Evolutionary conservation across 441 rosid species (phyloP).

Genomic region (Bruguiera hainesii): DNA sequence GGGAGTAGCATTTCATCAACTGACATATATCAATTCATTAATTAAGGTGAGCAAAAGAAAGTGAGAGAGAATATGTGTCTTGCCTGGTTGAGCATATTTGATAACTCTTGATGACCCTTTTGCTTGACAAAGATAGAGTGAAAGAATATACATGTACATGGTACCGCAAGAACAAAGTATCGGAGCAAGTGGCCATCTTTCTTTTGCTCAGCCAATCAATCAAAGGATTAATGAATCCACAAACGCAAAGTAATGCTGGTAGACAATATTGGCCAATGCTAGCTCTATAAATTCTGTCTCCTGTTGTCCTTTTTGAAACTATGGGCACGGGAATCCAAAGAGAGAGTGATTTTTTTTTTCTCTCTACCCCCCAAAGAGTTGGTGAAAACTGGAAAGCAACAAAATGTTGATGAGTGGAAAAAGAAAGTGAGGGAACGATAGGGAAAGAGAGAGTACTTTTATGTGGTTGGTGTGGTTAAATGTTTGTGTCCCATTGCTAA

Average conservation of each 20-base stretch:
- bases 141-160: constrained; percentile 4
- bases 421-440: not conserved
- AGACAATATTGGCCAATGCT: constrained; percentile 13
- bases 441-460: not conserved
- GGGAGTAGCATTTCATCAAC: no score
- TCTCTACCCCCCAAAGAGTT: constrained; percentile 2
- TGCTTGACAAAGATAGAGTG: not conserved
- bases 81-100: no score
- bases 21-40: no score
- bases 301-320: not conserved
- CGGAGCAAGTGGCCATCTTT: constrained; percentile 21
- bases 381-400: constrained; percentile 8
- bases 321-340: constrained; percentile 13
- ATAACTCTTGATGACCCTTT: no score
- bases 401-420: not conserved
- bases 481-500: constrained; percentile 13
- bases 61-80: no score
- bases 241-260: constrained; percentile 10
- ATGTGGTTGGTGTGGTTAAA: constrained; percentile 20
- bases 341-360: constrained; percentile 19
- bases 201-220: constrained; percentile 30
- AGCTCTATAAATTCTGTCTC: not conserved
- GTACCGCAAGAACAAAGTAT: constrained; percentile 13
- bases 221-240: not conserved
- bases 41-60: no score